Conservation (phyloP, 805 yeast species). For the Suhomyces kilbournensis region DNA sequence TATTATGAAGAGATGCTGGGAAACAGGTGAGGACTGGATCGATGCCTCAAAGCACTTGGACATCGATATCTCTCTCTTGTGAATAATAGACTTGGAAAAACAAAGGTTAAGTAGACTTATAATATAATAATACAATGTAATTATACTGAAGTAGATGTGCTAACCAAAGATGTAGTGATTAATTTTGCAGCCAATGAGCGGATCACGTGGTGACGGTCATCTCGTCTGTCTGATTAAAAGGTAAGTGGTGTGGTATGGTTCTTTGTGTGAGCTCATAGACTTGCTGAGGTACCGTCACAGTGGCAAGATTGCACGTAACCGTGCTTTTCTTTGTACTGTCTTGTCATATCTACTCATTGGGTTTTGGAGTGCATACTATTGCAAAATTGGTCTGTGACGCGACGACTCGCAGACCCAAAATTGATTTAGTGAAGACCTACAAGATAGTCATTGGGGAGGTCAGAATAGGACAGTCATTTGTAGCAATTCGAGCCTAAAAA, state of each 20-base stretch:
- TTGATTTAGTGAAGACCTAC: neutral
- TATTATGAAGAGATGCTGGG: conserved; percentile 55
- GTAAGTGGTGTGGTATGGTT: too few relatives aligned
- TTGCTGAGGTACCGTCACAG: too few relatives aligned
- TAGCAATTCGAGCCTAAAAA: neutral
- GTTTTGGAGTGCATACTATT: neutral
- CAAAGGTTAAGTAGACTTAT: too few relatives aligned
- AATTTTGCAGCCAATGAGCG: neutral
- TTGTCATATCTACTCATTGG: too few relatives aligned
- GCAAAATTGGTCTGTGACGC: conserved; percentile 1
- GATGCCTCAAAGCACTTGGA: conserved; percentile 41
- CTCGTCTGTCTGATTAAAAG: too few relatives aligned
- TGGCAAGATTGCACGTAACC: too few relatives aligned
- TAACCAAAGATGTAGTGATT: too few relatives aligned
- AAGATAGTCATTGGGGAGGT: neutral
- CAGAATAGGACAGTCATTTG: neutral
- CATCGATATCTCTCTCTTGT: conserved; percentile 43
- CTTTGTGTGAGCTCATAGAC: too few relatives aligned
- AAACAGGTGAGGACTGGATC: conserved; percentile 50
- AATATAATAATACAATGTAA: too few relatives aligned
- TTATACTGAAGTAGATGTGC: too few relatives aligned
- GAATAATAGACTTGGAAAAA: conserved; percentile 12
- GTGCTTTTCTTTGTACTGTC: too few relatives aligned
- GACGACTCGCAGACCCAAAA: neutral
- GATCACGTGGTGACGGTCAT: too few relatives aligned